A percentile compares a stretch with the other conserved stretches of the same genome.
Evolutionary conservation across 768 basidiomycete species (phyloP).

Genomic region (Trichaptum fuscoviolaceum): DNA sequence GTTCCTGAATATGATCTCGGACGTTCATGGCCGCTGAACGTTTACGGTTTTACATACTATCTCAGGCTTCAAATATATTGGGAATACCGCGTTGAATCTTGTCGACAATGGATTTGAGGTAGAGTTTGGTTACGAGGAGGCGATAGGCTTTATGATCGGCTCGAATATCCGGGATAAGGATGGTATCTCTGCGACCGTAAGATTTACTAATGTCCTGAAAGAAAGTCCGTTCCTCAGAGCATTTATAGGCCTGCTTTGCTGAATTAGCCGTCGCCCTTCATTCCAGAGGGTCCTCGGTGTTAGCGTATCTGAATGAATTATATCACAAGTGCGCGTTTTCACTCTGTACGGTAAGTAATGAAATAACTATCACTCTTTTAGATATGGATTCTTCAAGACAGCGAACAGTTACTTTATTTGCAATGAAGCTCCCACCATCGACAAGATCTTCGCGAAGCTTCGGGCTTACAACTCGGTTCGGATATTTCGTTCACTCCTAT

Average conservation of each 20-base stretch:
- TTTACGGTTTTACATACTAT: not conserved
- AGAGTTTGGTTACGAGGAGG: conserved; percentile 86
- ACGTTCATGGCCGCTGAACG: not conserved
- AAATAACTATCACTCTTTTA: conserved; percentile 21
- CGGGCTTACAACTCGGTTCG: conserved; percentile 46
- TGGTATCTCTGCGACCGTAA: conserved; percentile 76
- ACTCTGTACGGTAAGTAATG: not conserved
- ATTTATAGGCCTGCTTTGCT: conserved; percentile 55
- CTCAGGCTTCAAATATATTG: conserved; percentile 85
- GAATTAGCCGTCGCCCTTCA: conserved; percentile 55
- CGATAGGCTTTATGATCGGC: conserved; percentile 89
- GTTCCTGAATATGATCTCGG: not conserved
- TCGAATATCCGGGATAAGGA: conserved; percentile 80
- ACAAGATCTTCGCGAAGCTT: conserved; percentile 62
- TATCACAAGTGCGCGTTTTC: conserved; percentile 45
- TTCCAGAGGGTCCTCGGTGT: conserved; percentile 47
- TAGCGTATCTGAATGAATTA: conserved; percentile 52
- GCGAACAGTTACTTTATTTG: conserved; percentile 83
- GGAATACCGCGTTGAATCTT: conserved; percentile 70
- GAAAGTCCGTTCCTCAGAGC: not conserved
- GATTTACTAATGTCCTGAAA: conserved; percentile 6
- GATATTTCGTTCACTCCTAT: conserved; percentile 5
- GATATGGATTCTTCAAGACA: conserved; percentile 81
- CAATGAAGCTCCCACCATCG: conserved; percentile 56
- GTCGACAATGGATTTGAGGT: conserved; percentile 63